phyloP scores from a whole-genome alignment of 129 eudicot genomes.

The Flaveria linearis region DNA sequence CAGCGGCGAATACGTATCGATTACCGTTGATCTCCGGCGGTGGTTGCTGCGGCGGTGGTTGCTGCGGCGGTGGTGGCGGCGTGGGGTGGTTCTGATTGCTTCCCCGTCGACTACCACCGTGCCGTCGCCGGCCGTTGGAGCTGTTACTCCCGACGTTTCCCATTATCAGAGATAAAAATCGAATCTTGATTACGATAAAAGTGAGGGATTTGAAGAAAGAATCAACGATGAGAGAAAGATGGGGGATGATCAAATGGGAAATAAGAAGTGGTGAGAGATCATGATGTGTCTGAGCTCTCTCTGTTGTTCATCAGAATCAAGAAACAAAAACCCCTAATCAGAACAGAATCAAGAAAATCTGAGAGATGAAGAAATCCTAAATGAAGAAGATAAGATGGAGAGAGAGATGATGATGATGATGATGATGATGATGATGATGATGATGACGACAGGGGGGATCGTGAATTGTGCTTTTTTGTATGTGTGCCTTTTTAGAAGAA shows the following conservation, averaged over 20 bases:
- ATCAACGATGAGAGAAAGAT: not conserved
- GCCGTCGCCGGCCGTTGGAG: conserved; percentile 54
- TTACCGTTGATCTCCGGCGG: conserved; percentile 60
- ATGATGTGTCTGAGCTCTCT: conserved; percentile 3
- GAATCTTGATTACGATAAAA: not conserved
- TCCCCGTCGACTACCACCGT: conserved; percentile 32
- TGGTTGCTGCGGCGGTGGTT: too few species aligned
- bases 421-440: too few species aligned
- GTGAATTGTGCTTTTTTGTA: too few species aligned
- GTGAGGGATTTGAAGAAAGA: not conserved
- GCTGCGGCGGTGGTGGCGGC: conserved; percentile 63
- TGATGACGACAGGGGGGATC: too few species aligned
- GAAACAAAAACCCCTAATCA: not conserved
- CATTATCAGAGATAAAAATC: conserved; percentile 34
- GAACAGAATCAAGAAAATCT: not conserved
- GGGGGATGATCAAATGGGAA: conserved; percentile 1
- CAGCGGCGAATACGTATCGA: conserved; percentile 74
- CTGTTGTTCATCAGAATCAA: not conserved
- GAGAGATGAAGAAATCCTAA: too few species aligned
- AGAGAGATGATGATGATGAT: not conserved
- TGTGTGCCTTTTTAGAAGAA: too few species aligned
- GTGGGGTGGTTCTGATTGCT: conserved; percentile 44
- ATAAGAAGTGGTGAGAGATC: conserved; percentile 4
- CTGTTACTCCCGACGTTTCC: conserved; percentile 74
- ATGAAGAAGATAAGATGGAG: conserved; percentile 8